Evolutionary conservation across 192 early-diverging fungal species (phyloP), one percentile per base, ranked within the genome.

Genomic region (Mortierella hygrophila): DNA sequence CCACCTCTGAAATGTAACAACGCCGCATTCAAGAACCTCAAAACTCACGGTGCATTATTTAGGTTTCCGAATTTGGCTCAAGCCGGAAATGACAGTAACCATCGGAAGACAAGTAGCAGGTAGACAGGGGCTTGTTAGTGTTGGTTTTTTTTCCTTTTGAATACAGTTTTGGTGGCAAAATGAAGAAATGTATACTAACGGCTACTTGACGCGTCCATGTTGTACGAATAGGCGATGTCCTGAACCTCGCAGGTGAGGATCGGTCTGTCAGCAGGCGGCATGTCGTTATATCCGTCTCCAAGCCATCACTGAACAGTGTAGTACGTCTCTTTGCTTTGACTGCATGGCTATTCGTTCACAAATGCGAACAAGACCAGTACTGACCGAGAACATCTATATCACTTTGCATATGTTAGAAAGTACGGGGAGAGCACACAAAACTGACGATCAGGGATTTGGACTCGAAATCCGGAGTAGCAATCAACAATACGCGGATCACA

Each of bases 41-140:
- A 18, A 7, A n/a, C 70, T 40, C 10, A 44, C 54, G 26, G 7
- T n/a, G 38, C 32, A 6, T 16, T 3, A 35, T 11, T 21, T 35
- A 86, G 84, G 76, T 32, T 38, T 86, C 4, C 78, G 84, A 8
- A n/a, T 86, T 13, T 86, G 84, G 84, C 79, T 86, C 54, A 86
- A 81, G 54, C 84, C 84, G 23, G 84, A 81, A n/a, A 60, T 42
- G 60, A 86, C 84, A 15, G n/a, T 86, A 11, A 86, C 84, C 0
- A 57, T 86, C 4, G 84, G 84, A 70, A 77, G 79, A 26, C 72
- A 55, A 29, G 42, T 35, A 37, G 75, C 70, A 26, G 76, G 84
- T 76, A 81, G 9, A 76, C 60, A 38, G 29, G 6, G 4, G 15
- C 47, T 3, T 38, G 2, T 32, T 21, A 2, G 26, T 47, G 29